Percentiles rank a stretch among this genome's conserved stretches.
phyloP scores from a whole-genome alignment of 495 filamentous ascomycete genomes.

The Neurospora tetrasperma region DNA sequence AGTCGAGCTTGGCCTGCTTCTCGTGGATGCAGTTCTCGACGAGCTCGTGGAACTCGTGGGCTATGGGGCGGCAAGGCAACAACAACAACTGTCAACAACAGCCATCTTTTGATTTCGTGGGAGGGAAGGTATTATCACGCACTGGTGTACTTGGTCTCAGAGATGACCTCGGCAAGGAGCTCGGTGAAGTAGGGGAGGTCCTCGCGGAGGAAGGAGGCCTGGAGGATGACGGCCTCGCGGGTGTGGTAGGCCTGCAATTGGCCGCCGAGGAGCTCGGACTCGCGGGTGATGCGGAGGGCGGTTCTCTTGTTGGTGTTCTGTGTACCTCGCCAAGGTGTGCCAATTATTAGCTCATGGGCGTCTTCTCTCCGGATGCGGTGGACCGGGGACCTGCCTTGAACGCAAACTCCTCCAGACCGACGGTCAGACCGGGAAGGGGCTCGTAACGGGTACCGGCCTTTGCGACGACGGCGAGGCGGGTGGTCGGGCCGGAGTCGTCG shows the following conservation, averaged over 20 bases:
- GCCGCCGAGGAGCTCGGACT: slow-evolving; percentile 87
- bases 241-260: slow-evolving; percentile 77
- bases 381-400: slow-evolving; percentile 67
- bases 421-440: slow-evolving; percentile 74
- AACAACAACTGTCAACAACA: slow-evolving; percentile 12
- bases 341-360: slow-evolving; percentile 39
- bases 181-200: slow-evolving; percentile 98
- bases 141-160: slow-evolving; percentile 77
- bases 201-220: slow-evolving; percentile 87
- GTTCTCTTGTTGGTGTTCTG: slow-evolving; percentile 81
- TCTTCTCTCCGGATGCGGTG: neutral
- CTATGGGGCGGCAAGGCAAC: slow-evolving; percentile 34
- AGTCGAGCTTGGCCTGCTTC: slow-evolving; percentile 59
- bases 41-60: slow-evolving; percentile 80
- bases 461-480: slow-evolving; percentile 78
- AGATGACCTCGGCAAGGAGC: slow-evolving; percentile 82
- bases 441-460: slow-evolving; percentile 92
- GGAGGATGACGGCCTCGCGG: slow-evolving; percentile 81
- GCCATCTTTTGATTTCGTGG: neutral
- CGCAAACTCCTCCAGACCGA: slow-evolving; percentile 83
- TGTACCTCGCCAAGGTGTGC: slow-evolving; percentile 8
- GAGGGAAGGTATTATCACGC: slow-evolving; percentile 25
- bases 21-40: slow-evolving; percentile 60
- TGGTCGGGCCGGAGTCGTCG: slow-evolving; percentile 78
- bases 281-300: slow-evolving; percentile 82